Base-by-base conservation (phyloP, 2,329 filamentous ascomycete species). In the Dothiorella sarmentorum region DNA sequence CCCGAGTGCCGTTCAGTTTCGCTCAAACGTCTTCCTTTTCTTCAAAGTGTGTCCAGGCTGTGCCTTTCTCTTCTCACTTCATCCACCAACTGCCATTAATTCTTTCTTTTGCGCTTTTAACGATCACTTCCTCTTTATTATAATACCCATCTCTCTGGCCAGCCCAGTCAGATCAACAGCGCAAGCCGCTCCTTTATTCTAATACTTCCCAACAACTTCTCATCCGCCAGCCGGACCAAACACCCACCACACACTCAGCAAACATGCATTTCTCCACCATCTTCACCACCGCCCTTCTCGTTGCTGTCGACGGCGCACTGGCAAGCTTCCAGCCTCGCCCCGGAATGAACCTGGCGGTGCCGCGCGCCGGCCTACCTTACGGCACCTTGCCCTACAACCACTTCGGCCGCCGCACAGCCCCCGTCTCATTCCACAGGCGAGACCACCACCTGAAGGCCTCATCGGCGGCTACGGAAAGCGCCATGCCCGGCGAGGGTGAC, bases 331-430 rank as follows among this genome's bases (percentile, higher is more conserved):
- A 49, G 37, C 56, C 56, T 6, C n/a, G 44, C 9, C 33, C 29
- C 4, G 20, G 42, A 22, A 58, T 58, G 56, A 27, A 40, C 26
- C 44, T 58, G 7, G 53, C 53, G 3, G 53, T 57, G 11, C 56
- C 56, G 13, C 56, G 53, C 22, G 53, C 56, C n/a, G 56, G 26
- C 26, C 43, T 58, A 18, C 56, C 33, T 33, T 37, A 51, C 33
- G 56, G 56, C 44, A 20, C 18, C 17, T 37, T 20, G 7, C 20
- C 33, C 18, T 52, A 52, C 31, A 52, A 52, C 29, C 18, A 7
- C 31, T 52, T 52, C 31, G 47, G 31, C 31, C 47, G 47, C 31
- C 47, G 47, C 5, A 7, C 27, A n/a, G n/a, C n/a, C n/a, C n/a
- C n/a, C 47, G 13, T 10, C 20, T 7, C 47, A 15, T 18, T 27